A percentile compares a stretch with the other conserved stretches of the same genome.
Conservation (phyloP, 169 alveolate species). For the Cryptosporidium canis region DNA sequence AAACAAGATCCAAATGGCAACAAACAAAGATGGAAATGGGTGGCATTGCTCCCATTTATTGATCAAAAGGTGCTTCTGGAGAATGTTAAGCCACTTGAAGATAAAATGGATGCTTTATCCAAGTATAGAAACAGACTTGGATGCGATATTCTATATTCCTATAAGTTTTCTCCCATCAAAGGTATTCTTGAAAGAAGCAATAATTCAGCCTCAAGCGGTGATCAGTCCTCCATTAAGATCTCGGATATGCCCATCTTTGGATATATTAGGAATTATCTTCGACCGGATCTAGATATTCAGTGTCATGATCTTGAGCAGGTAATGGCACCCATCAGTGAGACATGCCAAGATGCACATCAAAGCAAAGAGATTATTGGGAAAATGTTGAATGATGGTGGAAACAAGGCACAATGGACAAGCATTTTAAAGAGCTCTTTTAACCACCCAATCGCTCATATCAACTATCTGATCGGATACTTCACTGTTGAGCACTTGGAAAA, state of each 20-base stretch:
- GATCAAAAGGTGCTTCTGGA: slow-evolving; percentile 80
- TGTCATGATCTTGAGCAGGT: slow-evolving; percentile 3
- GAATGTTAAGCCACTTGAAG: slow-evolving; percentile 81
- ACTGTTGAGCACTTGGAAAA: background rate
- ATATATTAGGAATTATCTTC: background rate
- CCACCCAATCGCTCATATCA: background rate
- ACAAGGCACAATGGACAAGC: slow-evolving; percentile 12
- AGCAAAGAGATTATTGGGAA: background rate
- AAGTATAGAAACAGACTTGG: slow-evolving; percentile 79
- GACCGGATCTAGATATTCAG: background rate
- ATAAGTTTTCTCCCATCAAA: slow-evolving; percentile 18
- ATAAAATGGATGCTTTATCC: slow-evolving; percentile 75
- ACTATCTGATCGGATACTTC: slow-evolving; percentile 15
- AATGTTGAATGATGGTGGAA: slow-evolving; percentile 9
- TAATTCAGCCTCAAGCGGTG: background rate
- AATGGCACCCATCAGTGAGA: slow-evolving; percentile 22
- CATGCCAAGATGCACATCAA: background rate
- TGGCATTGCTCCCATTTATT: slow-evolving; percentile 87
- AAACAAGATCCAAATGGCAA: slow-evolving; percentile 87
- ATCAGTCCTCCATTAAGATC: background rate
- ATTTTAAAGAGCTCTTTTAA: slow-evolving; percentile 42
- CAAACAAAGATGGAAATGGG: slow-evolving; percentile 84
- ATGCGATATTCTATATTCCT: slow-evolving; percentile 51
- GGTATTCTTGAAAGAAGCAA: background rate
- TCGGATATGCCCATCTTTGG: slow-evolving; percentile 19